Conservation (phyloP, 2,329 filamentous ascomycete genomes). For the Fusarium irregulare region DNA sequence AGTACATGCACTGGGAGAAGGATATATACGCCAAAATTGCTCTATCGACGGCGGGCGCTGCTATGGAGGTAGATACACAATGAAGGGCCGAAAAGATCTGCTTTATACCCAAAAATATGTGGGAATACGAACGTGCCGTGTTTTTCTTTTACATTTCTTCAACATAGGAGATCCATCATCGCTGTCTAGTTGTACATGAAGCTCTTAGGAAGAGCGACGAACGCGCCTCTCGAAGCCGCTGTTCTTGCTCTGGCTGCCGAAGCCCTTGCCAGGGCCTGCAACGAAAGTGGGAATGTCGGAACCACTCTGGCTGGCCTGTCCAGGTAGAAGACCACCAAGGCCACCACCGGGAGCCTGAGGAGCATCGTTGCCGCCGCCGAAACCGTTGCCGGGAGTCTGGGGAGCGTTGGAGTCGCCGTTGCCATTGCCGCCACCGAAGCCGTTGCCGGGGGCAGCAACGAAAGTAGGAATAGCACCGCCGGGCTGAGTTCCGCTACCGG, state of each 20-base stretch:
- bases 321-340: not conserved
- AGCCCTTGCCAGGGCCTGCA: constrained; percentile 27
- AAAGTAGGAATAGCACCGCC: constrained; percentile 12
- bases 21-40: constrained; percentile 68
- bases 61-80: constrained; percentile 53
- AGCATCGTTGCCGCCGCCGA: no score
- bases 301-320: constrained; percentile 2
- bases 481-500: not conserved
- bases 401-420: not conserved
- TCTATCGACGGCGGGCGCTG: constrained; percentile 50
- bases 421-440: constrained; percentile 14
- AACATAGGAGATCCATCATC: constrained; percentile 15
- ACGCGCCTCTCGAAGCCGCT: constrained; percentile 27
- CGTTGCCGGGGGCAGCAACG: constrained; percentile 19
- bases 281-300: constrained; percentile 28
- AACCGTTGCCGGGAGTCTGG: not conserved
- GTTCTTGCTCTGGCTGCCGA: constrained; percentile 16
- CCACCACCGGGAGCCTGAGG: not conserved
- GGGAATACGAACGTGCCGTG: constrained; percentile 32
- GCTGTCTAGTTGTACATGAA: constrained; percentile 13
- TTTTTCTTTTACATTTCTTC: constrained; percentile 28
- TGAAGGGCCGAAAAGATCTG: constrained; percentile 42
- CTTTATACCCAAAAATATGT: constrained; percentile 43
- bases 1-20: constrained; percentile 74
- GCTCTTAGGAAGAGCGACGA: constrained; percentile 21